Evolutionary conservation across 176 grass and related monocot species (phyloP).

Genomic region (Oryza brachyantha): DNA sequence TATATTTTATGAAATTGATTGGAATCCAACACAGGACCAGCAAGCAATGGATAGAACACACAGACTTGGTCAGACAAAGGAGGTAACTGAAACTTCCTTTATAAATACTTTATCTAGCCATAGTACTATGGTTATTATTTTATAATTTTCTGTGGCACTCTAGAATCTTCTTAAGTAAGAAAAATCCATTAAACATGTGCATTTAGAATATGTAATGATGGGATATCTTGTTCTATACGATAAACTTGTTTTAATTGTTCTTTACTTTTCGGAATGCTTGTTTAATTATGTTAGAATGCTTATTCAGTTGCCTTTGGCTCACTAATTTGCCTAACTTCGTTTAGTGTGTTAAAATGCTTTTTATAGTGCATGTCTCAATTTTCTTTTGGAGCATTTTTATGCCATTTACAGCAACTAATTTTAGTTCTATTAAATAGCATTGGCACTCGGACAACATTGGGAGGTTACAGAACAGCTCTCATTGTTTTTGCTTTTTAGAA

Average conservation of each 20-base stretch:
- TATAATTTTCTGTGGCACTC: background rate
- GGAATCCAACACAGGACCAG: conserved; percentile 99
- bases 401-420: background rate
- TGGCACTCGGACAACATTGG: background rate
- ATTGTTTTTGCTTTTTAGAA: background rate
- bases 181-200: background rate
- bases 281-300: background rate
- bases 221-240: background rate
- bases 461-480: background rate
- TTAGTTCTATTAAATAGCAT: background rate
- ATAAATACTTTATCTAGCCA: conserved; percentile 20
- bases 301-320: no score
- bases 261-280: background rate
- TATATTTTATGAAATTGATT: conserved; percentile 99
- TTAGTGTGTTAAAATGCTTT: background rate
- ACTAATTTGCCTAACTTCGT: background rate
- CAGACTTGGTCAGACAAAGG: conserved; percentile 91
- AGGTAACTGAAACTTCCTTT: conserved; percentile 50
- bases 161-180: background rate
- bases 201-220: background rate
- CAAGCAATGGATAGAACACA: conserved; percentile 99
- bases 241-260: background rate
- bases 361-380: background rate
- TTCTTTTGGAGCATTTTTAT: background rate
- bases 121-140: background rate